Conservation (phyloP, 2,329 filamentous ascomycete species). For the Sarocladiaceae sp. region DNA sequence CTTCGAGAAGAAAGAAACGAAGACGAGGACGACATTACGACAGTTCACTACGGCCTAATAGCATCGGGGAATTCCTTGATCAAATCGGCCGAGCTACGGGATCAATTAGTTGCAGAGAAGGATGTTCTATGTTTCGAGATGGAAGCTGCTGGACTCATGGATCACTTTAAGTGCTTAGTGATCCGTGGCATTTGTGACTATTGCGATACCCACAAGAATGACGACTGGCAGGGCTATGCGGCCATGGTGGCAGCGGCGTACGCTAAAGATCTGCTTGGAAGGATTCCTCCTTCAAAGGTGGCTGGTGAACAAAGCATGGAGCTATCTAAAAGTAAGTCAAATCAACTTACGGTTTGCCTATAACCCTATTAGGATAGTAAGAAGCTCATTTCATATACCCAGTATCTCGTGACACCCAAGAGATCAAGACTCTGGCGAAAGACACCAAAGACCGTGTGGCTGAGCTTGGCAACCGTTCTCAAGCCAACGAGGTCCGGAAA, state of each 20-base stretch:
- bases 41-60: constrained; percentile 15
- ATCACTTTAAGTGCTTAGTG: constrained; percentile 22
- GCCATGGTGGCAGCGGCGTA: constrained; percentile 25
- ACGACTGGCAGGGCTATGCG: constrained; percentile 17
- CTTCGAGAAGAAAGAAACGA: not conserved
- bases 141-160: constrained; percentile 14
- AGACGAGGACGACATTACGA: constrained; percentile 9
- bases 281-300: not conserved
- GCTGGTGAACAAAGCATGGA: not conserved
- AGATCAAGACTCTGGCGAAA: not conserved
- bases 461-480: not conserved
- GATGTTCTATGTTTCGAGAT: constrained; percentile 16
- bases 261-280: constrained; percentile 11
- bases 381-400: not conserved
- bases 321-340: not conserved
- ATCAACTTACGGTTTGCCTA: too few relatives aligned
- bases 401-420: not conserved
- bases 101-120: constrained; percentile 17
- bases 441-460: not conserved
- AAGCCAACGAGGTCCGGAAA: not conserved
- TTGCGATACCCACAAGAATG: constrained; percentile 32
- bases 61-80: constrained; percentile 16
- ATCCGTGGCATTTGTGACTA: constrained; percentile 33
- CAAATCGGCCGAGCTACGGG: constrained; percentile 17
- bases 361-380: too few relatives aligned